Percentiles rank a stretch among this genome's conserved stretches.
Conservation (phyloP, 2,329 filamentous ascomycete species). For the Monilinia aucupariae region DNA sequence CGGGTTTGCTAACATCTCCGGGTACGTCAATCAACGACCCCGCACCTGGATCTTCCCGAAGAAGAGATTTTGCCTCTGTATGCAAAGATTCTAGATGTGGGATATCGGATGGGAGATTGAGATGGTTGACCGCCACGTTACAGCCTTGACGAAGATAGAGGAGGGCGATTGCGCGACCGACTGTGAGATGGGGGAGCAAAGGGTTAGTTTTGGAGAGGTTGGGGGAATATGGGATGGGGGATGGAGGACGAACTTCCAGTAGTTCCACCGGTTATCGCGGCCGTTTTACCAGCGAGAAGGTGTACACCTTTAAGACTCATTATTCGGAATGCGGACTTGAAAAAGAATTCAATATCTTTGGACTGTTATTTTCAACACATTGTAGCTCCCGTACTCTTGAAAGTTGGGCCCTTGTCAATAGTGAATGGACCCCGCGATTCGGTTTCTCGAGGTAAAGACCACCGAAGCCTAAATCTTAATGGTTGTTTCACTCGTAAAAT, state of each 20-base stretch:
- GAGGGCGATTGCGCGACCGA: conserved; percentile 78
- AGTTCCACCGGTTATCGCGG: conserved; percentile 17
- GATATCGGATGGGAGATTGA: conserved; percentile 52
- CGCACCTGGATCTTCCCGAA: conserved; percentile 39
- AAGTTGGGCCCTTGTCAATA: background rate
- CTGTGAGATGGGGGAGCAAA: conserved; percentile 36
- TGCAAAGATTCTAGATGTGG: conserved; percentile 50
- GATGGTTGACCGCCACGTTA: conserved; percentile 74
- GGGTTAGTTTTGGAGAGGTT: conserved; percentile 30
- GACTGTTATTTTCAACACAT: background rate
- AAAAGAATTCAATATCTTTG: background rate
- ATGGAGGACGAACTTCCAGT: conserved; percentile 14
- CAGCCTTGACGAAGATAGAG: conserved; percentile 74
- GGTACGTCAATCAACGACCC: conserved; percentile 58
- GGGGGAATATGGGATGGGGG: conserved; percentile 42
- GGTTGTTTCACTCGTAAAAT: background rate
- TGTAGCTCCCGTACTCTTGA: background rate
- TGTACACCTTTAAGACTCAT: conserved; percentile 5
- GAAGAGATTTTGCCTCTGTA: conserved; percentile 47
- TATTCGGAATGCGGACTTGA: background rate
- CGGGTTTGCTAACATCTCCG: conserved; percentile 72
- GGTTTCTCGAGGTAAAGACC: conserved; percentile 18
- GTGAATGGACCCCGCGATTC: conserved; percentile 25
- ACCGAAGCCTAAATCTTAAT: conserved; percentile 17
- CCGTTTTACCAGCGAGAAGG: conserved; percentile 14